Evolutionary conservation across 805 yeast species (phyloP).

Genomic region (Sugiyamaella americana): DNA sequence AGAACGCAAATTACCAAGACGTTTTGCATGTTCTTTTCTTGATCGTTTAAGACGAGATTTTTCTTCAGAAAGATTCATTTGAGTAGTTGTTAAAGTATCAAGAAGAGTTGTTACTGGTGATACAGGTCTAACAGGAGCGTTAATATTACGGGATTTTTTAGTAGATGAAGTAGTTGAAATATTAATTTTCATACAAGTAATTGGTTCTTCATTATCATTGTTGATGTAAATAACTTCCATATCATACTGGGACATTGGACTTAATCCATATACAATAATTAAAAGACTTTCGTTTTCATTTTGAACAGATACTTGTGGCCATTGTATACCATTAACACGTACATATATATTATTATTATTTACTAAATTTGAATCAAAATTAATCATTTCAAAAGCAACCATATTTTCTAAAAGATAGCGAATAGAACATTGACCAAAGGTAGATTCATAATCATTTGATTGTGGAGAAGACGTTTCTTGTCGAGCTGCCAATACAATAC

Average conservation of each 20-base stretch:
- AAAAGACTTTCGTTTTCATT: constrained; percentile 34
- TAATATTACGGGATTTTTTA: constrained; percentile 2
- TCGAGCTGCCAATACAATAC: constrained; percentile 31
- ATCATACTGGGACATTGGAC: constrained; percentile 60
- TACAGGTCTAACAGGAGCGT: constrained; percentile 32
- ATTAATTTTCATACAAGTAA: constrained; percentile 4
- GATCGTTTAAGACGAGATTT: constrained; percentile 50
- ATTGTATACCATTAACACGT: constrained; percentile 56
- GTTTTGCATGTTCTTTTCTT: constrained; percentile 53
- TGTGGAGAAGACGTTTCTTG: constrained; percentile 19
- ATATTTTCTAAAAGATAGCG: constrained; percentile 28
- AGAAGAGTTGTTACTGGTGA: constrained; percentile 61
- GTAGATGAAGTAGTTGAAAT: constrained; percentile 14
- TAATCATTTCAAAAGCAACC: constrained; percentile 30
- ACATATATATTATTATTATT: constrained; percentile 33
- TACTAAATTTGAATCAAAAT: constrained; percentile 24
- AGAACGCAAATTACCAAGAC: constrained; percentile 42
- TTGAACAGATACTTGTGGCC: constrained; percentile 58
- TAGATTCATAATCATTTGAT: constrained; percentile 1
- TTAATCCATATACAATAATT: constrained; percentile 57
- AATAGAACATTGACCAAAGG: constrained; percentile 22
- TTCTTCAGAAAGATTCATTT: constrained; percentile 52
- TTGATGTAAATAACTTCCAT: constrained; percentile 38
- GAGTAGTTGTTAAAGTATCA: constrained; percentile 59
- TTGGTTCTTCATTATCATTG: not conserved